Conservation (phyloP, 139 green algal species). For the Chara braunii region DNA sequence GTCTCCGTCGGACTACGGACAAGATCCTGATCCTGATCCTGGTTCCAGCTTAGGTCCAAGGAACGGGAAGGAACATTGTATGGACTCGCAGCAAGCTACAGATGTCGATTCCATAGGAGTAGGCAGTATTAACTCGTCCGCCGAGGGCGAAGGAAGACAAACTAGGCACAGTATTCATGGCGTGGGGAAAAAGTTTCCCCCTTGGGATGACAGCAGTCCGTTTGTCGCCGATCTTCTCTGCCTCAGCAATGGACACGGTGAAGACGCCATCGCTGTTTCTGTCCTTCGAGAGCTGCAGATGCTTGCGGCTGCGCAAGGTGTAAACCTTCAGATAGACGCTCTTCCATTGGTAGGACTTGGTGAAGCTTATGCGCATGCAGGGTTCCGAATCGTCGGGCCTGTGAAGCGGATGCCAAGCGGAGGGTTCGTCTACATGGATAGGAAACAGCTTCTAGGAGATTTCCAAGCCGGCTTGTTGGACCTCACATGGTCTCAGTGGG, state of each 20-base stretch:
- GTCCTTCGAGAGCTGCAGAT: slow-evolving; percentile 24
- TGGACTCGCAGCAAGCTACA: too few species aligned
- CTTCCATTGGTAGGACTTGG: slow-evolving; percentile 38
- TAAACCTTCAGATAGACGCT: slow-evolving; percentile 12
- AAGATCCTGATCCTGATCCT: too few species aligned
- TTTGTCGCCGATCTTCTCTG: slow-evolving; percentile 38
- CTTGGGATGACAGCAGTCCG: too few species aligned
- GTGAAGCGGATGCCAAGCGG: slow-evolving; percentile 38
- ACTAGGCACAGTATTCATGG: too few species aligned
- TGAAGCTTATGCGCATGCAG: slow-evolving; percentile 6
- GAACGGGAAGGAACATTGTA: too few species aligned
- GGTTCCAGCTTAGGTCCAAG: too few species aligned
- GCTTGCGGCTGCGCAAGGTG: neutral
- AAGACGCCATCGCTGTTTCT: slow-evolving; percentile 35
- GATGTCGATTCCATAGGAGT: too few species aligned
- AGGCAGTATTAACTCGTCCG: too few species aligned
- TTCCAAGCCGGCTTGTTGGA: slow-evolving; percentile 25
- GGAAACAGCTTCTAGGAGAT: slow-evolving; percentile 29
- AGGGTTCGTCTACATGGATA: slow-evolving; percentile 42
- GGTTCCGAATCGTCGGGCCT: slow-evolving; percentile 24
- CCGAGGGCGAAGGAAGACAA: too few species aligned
- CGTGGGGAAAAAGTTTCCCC: too few species aligned
- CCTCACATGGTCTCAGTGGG: slow-evolving; percentile 28
- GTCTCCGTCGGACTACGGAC: too few species aligned
- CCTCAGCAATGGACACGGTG: slow-evolving; percentile 42